Base-by-base conservation (phyloP, 108 stramenopile genomes). In the Skeletonema costatum region DNA sequence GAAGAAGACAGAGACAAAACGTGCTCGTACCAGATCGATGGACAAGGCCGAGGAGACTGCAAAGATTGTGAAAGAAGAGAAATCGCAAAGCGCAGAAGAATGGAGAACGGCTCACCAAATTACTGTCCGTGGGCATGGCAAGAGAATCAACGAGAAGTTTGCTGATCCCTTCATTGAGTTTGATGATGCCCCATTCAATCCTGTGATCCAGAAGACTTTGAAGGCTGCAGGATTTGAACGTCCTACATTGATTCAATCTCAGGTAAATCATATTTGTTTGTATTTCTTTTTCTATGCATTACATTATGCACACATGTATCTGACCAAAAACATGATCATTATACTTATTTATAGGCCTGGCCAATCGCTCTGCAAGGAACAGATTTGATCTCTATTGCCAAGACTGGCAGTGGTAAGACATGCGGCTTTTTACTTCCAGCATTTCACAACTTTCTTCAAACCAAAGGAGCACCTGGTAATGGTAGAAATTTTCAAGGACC, bases 361-460 rank as follows among this genome's bases (percentile, higher is more conserved):
- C 98, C 98, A 38, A 92, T 98, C 68, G 98, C 96, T 25, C 71
- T 97, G 14, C 74, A 77, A 17, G 95, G 93, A 11, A 72, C 86
- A 9, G 99, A 99, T 85, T 82, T 99, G 74, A 99, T 99, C 84
- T 97, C 86, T 50, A 97, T 98, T 79, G 99, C 99, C 48, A 98
- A 99, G 77, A 99, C 99, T 8, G 99, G 99, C 21, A 91, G 89
- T 50, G 99, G 97, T 51, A 92, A 95, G 74, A 99, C 99, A 25
- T 96, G 94, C 44, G 99, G 96, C 11, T 99, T 99, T 85, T 85
- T 99, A 50, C 76, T 99, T 51, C 99, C 99, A 25, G 87, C 90
- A 19, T 95, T 99, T 75, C 87, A 97, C 60, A 74, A 88, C 66
- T 87, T 92, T 71, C 77, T 92, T 51, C 68, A 90, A 76, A 67